These are phyloP conservation scores for Claviceps pusilla DNA, from an alignment of 2,329 filamentous ascomycete species.

Conservation along the genomic window DNA sequence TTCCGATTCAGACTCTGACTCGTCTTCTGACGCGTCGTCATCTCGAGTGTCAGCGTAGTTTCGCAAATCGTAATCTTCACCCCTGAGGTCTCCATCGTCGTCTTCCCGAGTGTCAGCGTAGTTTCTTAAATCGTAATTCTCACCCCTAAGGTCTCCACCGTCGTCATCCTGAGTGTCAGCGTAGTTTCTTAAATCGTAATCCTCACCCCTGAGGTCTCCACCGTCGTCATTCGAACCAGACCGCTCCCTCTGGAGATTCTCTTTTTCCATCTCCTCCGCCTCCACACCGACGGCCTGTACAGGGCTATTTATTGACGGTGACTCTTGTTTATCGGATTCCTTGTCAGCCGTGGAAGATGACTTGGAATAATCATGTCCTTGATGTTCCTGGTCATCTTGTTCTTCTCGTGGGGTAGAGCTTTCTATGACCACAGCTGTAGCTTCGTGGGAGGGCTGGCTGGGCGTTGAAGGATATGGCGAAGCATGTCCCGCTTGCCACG, in stretches of 20 bases:
- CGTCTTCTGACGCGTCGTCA: constrained; percentile 14
- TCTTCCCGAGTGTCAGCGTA: constrained; percentile 16
- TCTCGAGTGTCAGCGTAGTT: constrained; percentile 18
- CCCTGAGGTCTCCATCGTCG: constrained; percentile 15
- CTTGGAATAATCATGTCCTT: not conserved
- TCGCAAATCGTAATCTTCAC: constrained; percentile 20
- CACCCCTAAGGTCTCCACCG: constrained; percentile 15
- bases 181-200: constrained; percentile 21
- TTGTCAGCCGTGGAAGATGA: not conserved
- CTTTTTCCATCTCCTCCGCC: not conserved
- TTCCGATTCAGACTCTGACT: constrained; percentile 7
- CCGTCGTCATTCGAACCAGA: constrained; percentile 11
- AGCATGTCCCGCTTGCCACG: not conserved
- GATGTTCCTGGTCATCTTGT: not conserved
- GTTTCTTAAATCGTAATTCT: constrained; percentile 21
- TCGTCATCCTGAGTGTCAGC: constrained; percentile 15
- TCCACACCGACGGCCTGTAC: not conserved
- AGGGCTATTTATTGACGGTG: not conserved
- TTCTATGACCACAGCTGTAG: not conserved
- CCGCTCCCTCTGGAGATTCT: constrained; percentile 4
- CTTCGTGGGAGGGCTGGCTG: not conserved
- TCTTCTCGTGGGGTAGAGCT: constrained; percentile 1
- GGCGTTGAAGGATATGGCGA: not conserved
- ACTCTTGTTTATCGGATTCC: not conserved
- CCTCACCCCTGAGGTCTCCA: constrained; percentile 17